Base-by-base conservation (phyloP, 306 rosid genomes). In the Astragalus glycyphyllos region DNA sequence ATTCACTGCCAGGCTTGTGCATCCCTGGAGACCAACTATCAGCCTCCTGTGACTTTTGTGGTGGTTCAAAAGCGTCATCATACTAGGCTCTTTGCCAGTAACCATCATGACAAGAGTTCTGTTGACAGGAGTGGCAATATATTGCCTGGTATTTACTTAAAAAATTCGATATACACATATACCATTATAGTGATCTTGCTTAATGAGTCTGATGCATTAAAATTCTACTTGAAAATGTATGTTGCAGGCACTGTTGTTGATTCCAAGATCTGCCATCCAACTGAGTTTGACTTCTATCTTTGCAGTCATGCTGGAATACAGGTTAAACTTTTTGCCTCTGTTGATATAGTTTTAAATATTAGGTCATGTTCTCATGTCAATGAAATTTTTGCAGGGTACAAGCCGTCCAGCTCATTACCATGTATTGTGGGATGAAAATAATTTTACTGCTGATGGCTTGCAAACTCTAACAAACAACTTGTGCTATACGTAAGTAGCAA, bases 371-470 rank as follows among this genome's bases (percentile, higher is more conserved):
- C n/a, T 58, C 15, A 6, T 37, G 41, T 17, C 11, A 6, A 14
- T n/a, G 35, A 11, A 0, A 16, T 82, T 65, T 82, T 65, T 34
- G 57, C 85, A 95, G 99, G 99, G 99, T 16, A 95, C 99, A 1
- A 95, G 99, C 65, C 92, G 99, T 3, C 99, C 99, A 0, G 97
- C 99, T 48, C 99, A 95, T 73, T 95, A 95, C 73, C 99, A 95
- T 62, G 99, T 95, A 0, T 29, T 95, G 9, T 95, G 99, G 99
- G 99, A 95, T 60, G 99, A 95, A 10, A 95, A 95, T 80, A 82
- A 89, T 67, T 95, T 95, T n/a, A 83, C 91, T 11, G 97, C 99
- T 1, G 97, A 95, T 78, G 96, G 80, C 9, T 71, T 95, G 15
- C 99, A 95, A 63, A 80, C 82, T 0, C 88, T 95, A 0, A 95